Conservation (phyloP, 768 basidiomycete species). For the Phlegmacium glaucopus region DNA sequence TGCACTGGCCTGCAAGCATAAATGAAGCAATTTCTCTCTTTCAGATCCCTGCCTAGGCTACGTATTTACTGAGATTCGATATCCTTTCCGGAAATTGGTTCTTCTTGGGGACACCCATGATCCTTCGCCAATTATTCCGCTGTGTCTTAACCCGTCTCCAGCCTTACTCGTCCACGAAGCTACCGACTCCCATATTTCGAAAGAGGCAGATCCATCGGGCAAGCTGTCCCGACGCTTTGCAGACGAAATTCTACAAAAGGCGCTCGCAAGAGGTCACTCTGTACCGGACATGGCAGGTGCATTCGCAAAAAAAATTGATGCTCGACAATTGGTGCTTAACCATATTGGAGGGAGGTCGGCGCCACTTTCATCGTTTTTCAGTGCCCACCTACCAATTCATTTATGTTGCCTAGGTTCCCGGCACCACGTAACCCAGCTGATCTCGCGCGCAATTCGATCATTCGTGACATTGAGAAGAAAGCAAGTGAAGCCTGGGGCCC, state of each 20-base stretch:
- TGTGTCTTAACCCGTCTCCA: slow-evolving; percentile 45
- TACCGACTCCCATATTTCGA: slow-evolving; percentile 71
- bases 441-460: slow-evolving; percentile 38
- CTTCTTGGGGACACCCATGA: slow-evolving; percentile 80
- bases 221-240: slow-evolving; percentile 38
- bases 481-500: slow-evolving; percentile 58
- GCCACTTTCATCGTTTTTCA: slow-evolving; percentile 8
- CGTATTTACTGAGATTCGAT: slow-evolving; percentile 57
- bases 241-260: slow-evolving; percentile 42
- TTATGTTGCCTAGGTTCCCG: slow-evolving; percentile 44
- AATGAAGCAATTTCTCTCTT: background rate
- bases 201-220: slow-evolving; percentile 41
- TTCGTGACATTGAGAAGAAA: slow-evolving; percentile 59
- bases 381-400: too few relatives aligned
- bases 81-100: slow-evolving; percentile 57
- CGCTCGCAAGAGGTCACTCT: slow-evolving; percentile 72
- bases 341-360: slow-evolving; percentile 73
- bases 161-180: slow-evolving; percentile 85
- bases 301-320: slow-evolving; percentile 62
- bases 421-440: slow-evolving; percentile 39
- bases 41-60: slow-evolving; percentile 80
- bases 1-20: background rate
- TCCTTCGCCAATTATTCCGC: slow-evolving; percentile 52
- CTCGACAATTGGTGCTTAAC: slow-evolving; percentile 66
- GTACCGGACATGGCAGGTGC: slow-evolving; percentile 74